A percentile compares a stretch with the other conserved stretches of the same genome.
phyloP scores from a whole-genome alignment of 257 asterid genomes.

The Orobanche coerulescens region DNA sequence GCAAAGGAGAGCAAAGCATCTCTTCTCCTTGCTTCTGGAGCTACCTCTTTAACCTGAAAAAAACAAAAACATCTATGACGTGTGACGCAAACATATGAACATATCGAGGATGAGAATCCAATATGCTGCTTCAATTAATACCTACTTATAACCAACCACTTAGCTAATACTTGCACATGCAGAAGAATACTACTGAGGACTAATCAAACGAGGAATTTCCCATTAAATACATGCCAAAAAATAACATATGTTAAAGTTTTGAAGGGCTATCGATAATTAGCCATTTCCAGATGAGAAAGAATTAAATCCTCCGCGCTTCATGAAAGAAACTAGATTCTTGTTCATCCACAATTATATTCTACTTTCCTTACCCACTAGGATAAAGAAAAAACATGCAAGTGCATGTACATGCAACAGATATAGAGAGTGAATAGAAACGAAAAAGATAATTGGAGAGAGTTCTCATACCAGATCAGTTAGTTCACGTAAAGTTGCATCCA shows the following conservation, averaged over 20 bases:
- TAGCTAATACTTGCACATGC: background rate
- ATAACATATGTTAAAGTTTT: background rate
- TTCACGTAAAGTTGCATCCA: slow-evolving; percentile 98
- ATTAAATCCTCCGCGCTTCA: background rate
- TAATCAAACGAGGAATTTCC: background rate
- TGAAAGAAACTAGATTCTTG: background rate
- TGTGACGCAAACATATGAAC: slow-evolving; percentile 2
- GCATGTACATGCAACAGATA: background rate
- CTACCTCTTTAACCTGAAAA: slow-evolving; percentile 85
- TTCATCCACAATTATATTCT: background rate
- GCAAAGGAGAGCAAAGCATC: slow-evolving; percentile 84
- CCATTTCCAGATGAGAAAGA: background rate
- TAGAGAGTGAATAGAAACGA: slow-evolving; percentile 6
- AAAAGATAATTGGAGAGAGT: background rate
- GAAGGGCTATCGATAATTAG: background rate
- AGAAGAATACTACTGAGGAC: background rate
- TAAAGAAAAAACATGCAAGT: background rate
- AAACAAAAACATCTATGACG: background rate
- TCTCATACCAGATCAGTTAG: slow-evolving; percentile 87
- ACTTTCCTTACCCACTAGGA: background rate
- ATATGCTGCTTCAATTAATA: background rate
- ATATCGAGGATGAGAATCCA: background rate
- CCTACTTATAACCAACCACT: background rate
- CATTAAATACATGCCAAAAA: background rate
- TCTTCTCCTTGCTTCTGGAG: slow-evolving; percentile 90